These are phyloP conservation scores for Rheum nobile DNA, from an alignment of 148 eudicot genomes.

Conservation along the genomic window DNA sequence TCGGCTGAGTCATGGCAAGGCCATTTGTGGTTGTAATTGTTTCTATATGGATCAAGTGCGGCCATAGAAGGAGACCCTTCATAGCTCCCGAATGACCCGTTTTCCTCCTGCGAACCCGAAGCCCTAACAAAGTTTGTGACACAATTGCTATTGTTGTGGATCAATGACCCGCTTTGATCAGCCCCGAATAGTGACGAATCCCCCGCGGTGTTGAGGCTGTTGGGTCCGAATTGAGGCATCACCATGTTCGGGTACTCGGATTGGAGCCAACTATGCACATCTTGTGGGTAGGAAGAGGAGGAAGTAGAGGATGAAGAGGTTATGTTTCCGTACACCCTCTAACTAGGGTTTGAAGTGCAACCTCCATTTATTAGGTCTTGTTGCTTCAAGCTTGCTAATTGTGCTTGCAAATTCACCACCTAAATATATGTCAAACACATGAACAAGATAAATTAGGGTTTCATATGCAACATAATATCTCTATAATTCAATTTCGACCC, in stretches of 20 bases:
- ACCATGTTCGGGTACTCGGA: conserved; percentile 37
- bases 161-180: conserved; percentile 17
- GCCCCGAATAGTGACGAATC: conserved; percentile 24
- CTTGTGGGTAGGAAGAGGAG: conserved; percentile 30
- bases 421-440: conserved; percentile 9
- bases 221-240: conserved; percentile 36
- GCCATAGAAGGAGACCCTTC: conserved; percentile 50
- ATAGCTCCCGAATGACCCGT: conserved; percentile 14
- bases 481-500: not conserved
- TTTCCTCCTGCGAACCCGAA: conserved; percentile 23
- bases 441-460: not conserved
- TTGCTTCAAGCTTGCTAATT: conserved; percentile 46
- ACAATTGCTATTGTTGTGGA: not conserved
- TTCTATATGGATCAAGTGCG: conserved; percentile 19
- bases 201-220: conserved; percentile 10
- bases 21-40: conserved; percentile 24
- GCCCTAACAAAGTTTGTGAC: not conserved
- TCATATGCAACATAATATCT: not conserved
- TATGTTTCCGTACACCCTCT: not conserved
- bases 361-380: conserved; percentile 23
- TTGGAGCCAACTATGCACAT: conserved; percentile 63
- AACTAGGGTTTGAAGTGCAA: not conserved
- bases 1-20: conserved; percentile 37
- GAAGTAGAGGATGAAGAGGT: conserved; percentile 17
- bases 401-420: conserved; percentile 79